Evolutionary conservation across 345 rosid species (phyloP), one percentile per base, ranked within the genome.

Genomic region (Raphanus sativus): DNA sequence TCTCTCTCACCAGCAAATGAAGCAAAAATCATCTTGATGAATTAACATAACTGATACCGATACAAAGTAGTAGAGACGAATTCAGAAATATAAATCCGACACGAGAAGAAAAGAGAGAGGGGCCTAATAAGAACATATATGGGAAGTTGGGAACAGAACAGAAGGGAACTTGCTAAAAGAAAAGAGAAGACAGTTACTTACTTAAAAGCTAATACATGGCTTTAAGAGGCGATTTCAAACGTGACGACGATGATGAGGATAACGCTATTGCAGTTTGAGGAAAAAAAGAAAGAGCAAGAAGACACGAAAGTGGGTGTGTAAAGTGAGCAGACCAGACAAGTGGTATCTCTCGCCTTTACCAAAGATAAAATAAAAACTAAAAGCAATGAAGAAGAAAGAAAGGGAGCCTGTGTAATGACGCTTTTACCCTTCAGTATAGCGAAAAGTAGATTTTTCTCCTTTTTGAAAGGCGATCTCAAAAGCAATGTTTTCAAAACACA

Each of bases 311-410:
- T 62, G 58, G 68, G 56, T 25, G 3, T 52, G 42, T 28, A 62
- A 69, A 28, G 58, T 24, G 7, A 62, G 16, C 55, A 61, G 80
- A 61, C 56, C 69, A 69, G 64, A 69, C 80, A 76, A 76, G 80
- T 76, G 75, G 69, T 62, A 54, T 76, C 69, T 76, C 29, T 76
- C 29, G 9, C 36, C 75, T 76, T 69, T 62, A 76, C 75, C 55
- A 32, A 28, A 75, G 21, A 29, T 48, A 48, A 54, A 13, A 17
- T 52, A 26, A 1, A 59, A 48, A 17, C 21, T 21, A n/a, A 11
- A 30, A 13, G 16, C 8, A 15, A 24, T 10, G 59, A 48, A 32
- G 74, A 62, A 11, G 69, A 26, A 62, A 11, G 69, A 16, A 36
- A 67, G 9, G 4, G 17, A 6, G 33, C 12, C 50, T 1, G 1